Evolutionary conservation across 2,329 filamentous ascomycete species (phyloP).

Genomic region (Hysterium pulicare): DNA sequence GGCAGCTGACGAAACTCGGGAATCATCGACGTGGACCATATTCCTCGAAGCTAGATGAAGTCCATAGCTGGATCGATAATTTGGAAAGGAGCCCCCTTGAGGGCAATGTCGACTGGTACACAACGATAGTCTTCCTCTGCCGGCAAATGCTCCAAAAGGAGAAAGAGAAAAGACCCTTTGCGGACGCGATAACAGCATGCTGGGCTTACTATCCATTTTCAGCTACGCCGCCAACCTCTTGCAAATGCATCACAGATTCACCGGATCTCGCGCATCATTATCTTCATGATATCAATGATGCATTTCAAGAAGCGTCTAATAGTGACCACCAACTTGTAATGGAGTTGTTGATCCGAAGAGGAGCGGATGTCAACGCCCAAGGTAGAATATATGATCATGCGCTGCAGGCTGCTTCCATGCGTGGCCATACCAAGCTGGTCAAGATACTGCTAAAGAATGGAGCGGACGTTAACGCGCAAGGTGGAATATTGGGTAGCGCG

Average conservation of each 20-base stretch:
- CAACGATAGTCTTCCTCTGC: neutral
- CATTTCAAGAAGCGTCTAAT: conserved; percentile 16
- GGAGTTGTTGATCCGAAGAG: conserved; percentile 12
- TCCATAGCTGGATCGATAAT: neutral
- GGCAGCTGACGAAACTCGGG: neutral
- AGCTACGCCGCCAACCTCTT: neutral
- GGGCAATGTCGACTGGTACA: neutral
- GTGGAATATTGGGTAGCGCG: neutral
- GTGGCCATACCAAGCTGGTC: neutral
- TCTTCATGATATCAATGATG: too few relatives aligned
- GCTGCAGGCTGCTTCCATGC: neutral
- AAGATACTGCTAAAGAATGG: conserved; percentile 2
- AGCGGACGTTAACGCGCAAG: conserved; percentile 4
- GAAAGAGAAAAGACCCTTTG: neutral
- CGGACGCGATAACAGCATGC: neutral
- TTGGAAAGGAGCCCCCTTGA: neutral
- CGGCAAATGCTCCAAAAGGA: neutral
- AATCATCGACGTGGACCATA: neutral
- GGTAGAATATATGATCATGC: neutral
- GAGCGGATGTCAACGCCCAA: conserved; percentile 6
- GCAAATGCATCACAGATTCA: too few relatives aligned
- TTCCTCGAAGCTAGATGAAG: neutral
- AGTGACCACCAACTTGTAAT: conserved; percentile 9
- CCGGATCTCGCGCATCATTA: too few relatives aligned
- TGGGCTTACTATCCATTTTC: neutral